phyloP scores from a whole-genome alignment of 2,329 filamentous ascomycete genomes.

The Rhinocladiella similis region DNA sequence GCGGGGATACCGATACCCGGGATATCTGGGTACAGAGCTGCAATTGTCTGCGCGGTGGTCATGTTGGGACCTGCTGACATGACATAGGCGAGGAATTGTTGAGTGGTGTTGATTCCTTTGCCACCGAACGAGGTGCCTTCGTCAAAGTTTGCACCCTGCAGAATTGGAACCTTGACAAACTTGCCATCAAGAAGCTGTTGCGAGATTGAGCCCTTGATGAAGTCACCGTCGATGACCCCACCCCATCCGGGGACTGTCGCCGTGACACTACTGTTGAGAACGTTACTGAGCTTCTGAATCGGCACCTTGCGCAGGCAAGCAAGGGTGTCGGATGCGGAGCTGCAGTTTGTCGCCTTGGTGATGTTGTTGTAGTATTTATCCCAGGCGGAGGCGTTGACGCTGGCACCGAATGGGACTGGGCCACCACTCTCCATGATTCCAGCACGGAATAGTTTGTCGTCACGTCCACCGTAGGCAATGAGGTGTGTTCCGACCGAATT shows the following conservation, averaged over 20 bases:
- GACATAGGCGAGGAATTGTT: conserved; percentile 50
- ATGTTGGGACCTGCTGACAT: conserved; percentile 28
- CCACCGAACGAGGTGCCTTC: conserved; percentile 62
- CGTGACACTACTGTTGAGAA: conserved; percentile 44
- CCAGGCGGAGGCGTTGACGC: conserved; percentile 9
- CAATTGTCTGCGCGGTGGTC: conserved; percentile 33
- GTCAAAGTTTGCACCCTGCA: conserved; percentile 65
- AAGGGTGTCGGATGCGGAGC: conserved; percentile 56
- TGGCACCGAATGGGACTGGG: conserved; percentile 20
- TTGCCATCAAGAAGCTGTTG: conserved; percentile 57
- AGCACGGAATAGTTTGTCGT: conserved; percentile 56
- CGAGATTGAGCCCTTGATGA: conserved; percentile 51
- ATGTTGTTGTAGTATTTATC: conserved; percentile 58
- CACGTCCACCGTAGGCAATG: conserved; percentile 54
- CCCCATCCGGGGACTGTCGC: conserved; percentile 12
- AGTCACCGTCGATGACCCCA: conserved; percentile 50
- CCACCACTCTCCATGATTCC: conserved; percentile 55
- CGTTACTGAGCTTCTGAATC: conserved; percentile 59
- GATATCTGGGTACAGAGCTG: conserved; percentile 55
- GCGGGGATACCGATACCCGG: conserved; percentile 52
- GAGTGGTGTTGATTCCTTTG: conserved; percentile 54
- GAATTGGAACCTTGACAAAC: conserved; percentile 65
- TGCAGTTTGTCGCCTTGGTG: conserved; percentile 61
- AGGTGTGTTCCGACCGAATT: conserved; percentile 44
- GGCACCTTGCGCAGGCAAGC: conserved; percentile 64